Evolutionary conservation across 2,329 filamentous ascomycete genomes (phyloP).

Genomic region (Penicillium sp.): DNA sequence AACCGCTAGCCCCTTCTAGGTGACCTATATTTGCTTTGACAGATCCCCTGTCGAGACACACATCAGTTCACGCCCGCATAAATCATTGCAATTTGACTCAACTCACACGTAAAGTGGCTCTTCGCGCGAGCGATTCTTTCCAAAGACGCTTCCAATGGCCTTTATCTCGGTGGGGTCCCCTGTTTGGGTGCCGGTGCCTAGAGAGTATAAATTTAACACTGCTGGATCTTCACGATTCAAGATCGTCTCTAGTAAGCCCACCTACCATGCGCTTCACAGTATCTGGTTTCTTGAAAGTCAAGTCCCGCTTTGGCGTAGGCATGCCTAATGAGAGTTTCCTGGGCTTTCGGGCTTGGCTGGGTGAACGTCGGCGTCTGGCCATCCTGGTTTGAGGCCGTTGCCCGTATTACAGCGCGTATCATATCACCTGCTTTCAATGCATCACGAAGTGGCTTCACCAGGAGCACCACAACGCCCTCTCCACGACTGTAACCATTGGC

Average conservation of each 20-base stretch:
- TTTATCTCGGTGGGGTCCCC: conserved; percentile 1
- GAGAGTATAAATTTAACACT: no score
- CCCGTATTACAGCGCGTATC: conserved; percentile 50
- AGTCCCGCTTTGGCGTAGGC: conserved; percentile 18
- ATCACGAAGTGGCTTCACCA: conserved; percentile 53
- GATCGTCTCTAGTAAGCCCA: no score
- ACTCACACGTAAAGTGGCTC: no score
- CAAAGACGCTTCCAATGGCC: conserved; percentile 7
- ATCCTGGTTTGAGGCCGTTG: conserved; percentile 39
- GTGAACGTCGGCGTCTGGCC: conserved; percentile 30
- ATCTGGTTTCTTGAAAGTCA: neutral
- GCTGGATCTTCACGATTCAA: no score
- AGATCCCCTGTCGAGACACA: neutral
- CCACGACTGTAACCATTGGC: conserved; percentile 59
- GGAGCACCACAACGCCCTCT: conserved; percentile 52
- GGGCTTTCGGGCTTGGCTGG: conserved; percentile 24
- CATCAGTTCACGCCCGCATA: neutral
- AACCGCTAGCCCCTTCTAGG: neutral
- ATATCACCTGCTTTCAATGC: conserved; percentile 52
- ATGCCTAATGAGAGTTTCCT: conserved; percentile 37
- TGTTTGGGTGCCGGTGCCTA: conserved; percentile 10
- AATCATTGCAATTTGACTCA: no score
- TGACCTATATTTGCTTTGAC: neutral
- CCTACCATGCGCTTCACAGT: conserved; percentile 15
- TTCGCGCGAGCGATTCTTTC: neutral